These are phyloP conservation scores for Amanita rimosa DNA, from an alignment of 768 basidiomycete genomes.

Conservation along the genomic window DNA sequence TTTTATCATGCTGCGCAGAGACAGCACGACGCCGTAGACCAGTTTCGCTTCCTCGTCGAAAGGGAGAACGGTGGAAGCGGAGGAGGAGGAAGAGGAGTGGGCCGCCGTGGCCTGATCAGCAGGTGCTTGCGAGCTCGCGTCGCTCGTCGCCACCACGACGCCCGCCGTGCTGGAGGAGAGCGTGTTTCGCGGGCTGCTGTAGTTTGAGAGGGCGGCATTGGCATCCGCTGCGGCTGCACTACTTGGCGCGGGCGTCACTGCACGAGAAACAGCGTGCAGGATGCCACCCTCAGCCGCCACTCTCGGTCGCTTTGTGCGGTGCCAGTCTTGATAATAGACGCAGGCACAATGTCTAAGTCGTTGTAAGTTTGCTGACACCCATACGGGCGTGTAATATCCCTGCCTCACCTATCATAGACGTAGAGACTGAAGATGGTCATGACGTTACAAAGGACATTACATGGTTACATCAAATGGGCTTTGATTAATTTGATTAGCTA, in stretches of 20 bases:
- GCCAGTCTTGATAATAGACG: conserved; percentile 95
- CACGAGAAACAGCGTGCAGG: conserved; percentile 70
- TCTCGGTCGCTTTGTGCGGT: conserved; percentile 65
- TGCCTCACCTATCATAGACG: conserved; percentile 72
- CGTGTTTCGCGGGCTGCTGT: conserved; percentile 55
- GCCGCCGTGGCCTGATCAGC: conserved; percentile 23
- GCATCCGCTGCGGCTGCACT: conserved; percentile 13
- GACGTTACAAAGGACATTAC: too few species aligned
- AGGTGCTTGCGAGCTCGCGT: conserved; percentile 15
- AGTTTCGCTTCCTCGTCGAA: conserved; percentile 98
- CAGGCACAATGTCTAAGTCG: conserved; percentile 72
- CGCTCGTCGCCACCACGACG: conserved; percentile 52
- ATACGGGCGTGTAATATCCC: too few species aligned
- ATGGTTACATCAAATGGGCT: too few species aligned
- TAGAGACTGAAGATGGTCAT: conserved; percentile 93
- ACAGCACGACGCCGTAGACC: conserved; percentile 91
- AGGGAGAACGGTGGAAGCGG: conserved; percentile 54
- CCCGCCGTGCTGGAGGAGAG: conserved; percentile 57
- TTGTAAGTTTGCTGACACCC: background rate
- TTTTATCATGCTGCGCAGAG: conserved; percentile 88
- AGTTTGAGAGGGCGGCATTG: conserved; percentile 23
- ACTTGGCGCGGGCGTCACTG: conserved; percentile 30
- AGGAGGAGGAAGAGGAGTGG: conserved; percentile 15
- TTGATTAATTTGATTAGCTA: too few species aligned
- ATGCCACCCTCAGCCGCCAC: conserved; percentile 65